phyloP scores from a whole-genome alignment of 1,139 yeast species.

The Geotrichum restrictum region DNA sequence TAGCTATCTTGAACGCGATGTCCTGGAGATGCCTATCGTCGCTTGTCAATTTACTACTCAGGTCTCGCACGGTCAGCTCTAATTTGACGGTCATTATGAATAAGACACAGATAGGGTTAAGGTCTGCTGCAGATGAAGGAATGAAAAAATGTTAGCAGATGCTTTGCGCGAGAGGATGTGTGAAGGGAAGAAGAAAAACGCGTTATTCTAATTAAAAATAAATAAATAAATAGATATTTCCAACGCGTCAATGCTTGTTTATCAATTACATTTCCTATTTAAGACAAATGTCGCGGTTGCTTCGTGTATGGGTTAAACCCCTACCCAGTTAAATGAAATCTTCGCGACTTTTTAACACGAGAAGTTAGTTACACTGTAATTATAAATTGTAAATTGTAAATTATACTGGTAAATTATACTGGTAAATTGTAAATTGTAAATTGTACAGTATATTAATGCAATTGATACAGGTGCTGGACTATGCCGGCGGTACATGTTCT shows the following conservation, averaged over 20 bases:
- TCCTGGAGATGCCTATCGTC: conserved; percentile 9
- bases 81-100: conserved; percentile 12
- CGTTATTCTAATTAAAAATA: background rate
- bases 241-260: background rate
- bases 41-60: background rate
- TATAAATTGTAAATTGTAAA: no score
- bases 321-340: no score
- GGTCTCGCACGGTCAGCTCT: background rate
- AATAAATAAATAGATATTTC: background rate
- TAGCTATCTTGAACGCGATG: conserved; percentile 16
- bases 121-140: background rate
- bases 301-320: background rate
- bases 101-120: background rate
- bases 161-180: no score
- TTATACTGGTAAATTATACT: no score
- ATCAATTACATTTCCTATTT: background rate
- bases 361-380: no score
- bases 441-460: no score
- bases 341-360: no score
- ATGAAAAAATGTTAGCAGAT: no score
- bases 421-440: no score
- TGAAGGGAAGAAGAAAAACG: background rate
- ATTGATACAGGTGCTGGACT: no score
- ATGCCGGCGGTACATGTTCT: no score
- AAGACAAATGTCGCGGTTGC: background rate